phyloP scores from a whole-genome alignment of 495 filamentous ascomycete genomes.

The Aspergillus steynii region DNA sequence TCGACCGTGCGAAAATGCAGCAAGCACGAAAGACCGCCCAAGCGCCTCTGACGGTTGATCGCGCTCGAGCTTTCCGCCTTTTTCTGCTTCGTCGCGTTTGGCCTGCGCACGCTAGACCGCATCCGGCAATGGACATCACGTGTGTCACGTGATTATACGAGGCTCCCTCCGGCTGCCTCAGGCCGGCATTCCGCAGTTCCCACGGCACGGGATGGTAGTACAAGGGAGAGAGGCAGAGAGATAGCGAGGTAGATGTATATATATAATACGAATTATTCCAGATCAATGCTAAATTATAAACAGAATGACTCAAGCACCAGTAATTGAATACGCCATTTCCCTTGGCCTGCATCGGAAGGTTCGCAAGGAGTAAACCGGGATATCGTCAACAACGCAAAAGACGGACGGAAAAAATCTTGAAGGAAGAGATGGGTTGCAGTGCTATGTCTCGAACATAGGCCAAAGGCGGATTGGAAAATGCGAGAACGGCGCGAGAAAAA shows the following conservation, averaged over 20 bases:
- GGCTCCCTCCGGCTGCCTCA: neutral
- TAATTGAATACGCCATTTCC: slow-evolving; percentile 20
- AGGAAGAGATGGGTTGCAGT: slow-evolving; percentile 14
- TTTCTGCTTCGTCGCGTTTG: slow-evolving; percentile 44
- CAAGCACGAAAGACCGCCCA: slow-evolving; percentile 1
- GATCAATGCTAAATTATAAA: slow-evolving; percentile 23
- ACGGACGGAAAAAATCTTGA: slow-evolving; percentile 14
- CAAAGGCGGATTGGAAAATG: slow-evolving; percentile 6
- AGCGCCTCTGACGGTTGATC: slow-evolving; percentile 23
- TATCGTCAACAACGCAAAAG: slow-evolving; percentile 30
- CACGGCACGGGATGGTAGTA: too few relatives aligned
- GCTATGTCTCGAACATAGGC: slow-evolving; percentile 19
- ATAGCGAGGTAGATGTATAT: neutral
- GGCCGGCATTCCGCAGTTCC: neutral
- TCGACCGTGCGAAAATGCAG: neutral
- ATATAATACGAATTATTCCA: neutral
- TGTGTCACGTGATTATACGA: slow-evolving; percentile 9
- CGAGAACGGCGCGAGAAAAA: slow-evolving; percentile 20
- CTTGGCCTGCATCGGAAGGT: slow-evolving; percentile 18
- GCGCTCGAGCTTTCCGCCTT: slow-evolving; percentile 27
- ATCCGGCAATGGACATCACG: slow-evolving; percentile 24
- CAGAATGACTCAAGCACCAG: slow-evolving; percentile 21
- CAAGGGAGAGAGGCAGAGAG: too few relatives aligned
- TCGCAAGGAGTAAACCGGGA: slow-evolving; percentile 19
- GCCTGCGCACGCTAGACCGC: slow-evolving; percentile 32